Evolutionary conservation across 2,329 filamentous ascomycete species (phyloP).

Genomic region (Exophiala spinifera): DNA sequence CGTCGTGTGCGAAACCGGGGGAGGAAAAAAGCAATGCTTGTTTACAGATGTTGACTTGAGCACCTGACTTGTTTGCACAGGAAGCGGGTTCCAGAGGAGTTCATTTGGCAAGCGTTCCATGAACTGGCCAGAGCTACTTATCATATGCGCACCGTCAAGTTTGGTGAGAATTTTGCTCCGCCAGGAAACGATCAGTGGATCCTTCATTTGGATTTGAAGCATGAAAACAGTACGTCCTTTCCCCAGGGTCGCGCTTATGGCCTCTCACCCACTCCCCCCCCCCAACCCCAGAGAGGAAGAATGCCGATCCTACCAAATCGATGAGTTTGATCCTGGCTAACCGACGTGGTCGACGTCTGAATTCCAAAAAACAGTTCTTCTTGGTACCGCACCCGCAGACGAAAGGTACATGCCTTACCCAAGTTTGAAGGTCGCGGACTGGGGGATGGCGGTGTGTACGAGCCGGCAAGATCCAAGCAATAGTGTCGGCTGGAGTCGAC

Average conservation of each 20-base stretch:
- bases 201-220: conserved; percentile 23
- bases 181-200: conserved; percentile 11
- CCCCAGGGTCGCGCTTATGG: no score
- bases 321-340: no score
- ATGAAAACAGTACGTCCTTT: conserved; percentile 19
- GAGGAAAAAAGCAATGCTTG: no score
- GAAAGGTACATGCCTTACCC: conserved; percentile 12
- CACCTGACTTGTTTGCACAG: no score
- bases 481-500: conserved; percentile 8
- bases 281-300: no score
- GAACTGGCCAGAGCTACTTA: conserved; percentile 14
- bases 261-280: no score
- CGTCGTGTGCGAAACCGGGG: no score
- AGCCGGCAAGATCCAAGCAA: conserved; percentile 12
- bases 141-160: conserved; percentile 16
- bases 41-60: no score
- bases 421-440: conserved; percentile 19
- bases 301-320: no score
- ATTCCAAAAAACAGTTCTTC: conserved; percentile 16
- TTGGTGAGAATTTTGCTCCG: conserved; percentile 1
- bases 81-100: conserved; percentile 20
- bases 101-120: conserved; percentile 21
- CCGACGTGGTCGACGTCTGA: no score
- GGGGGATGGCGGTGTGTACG: conserved; percentile 20
- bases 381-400: conserved; percentile 8